Base-by-base conservation (phyloP, 1,284 basidiomycete species). In the Athelia psychrophila region DNA sequence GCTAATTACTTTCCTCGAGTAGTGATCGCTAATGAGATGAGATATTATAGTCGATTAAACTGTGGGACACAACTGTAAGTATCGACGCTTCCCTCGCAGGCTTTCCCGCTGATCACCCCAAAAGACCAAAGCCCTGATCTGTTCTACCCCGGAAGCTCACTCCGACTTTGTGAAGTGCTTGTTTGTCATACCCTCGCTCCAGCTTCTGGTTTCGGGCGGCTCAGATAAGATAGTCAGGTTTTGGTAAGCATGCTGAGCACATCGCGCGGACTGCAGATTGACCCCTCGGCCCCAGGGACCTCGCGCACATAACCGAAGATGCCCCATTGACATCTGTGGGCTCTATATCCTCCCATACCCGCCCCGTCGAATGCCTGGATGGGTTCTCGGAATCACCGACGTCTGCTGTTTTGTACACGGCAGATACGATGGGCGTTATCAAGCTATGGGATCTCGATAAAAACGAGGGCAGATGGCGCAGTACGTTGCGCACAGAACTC, bases 181-280 rank as follows among this genome's bases (percentile, higher is more conserved):
- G 23, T 76, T 86, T 38, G 81, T 91, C 24, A 70, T 95, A 15
- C 82, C 88, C 1, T 70, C 77, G 1, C 72, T 85, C 8, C 71
- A 77, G 3, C 68, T 95, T 15, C 70, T 98, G 23, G 74, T 95
- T 8, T 95, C 95, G 0, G 91, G 91, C 16, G 86, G 93, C 20
- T 97, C 95, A 6, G 96, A 99, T 69, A 94, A 95, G 61, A 83
- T 87, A 15, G 76, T 95, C 44, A 83, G 93, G 54, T 76, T 98
- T 54, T 98, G 95, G 95, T 93, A 57, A 46, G 25, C n/a, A 25
- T 50, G 19, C 16, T 9, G 5, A 6, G 8, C 38, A 22, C 38
- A 18, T 22, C 20, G n/a, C 38, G n/a, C n/a, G n/a, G 20, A 16
- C 6, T n/a, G 6, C 20, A 8, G 38, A 42, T n/a, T 16, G 20